Conservation (phyloP, 164 flowering plant species). For the grape (Vitis vinifera) region DNA sequence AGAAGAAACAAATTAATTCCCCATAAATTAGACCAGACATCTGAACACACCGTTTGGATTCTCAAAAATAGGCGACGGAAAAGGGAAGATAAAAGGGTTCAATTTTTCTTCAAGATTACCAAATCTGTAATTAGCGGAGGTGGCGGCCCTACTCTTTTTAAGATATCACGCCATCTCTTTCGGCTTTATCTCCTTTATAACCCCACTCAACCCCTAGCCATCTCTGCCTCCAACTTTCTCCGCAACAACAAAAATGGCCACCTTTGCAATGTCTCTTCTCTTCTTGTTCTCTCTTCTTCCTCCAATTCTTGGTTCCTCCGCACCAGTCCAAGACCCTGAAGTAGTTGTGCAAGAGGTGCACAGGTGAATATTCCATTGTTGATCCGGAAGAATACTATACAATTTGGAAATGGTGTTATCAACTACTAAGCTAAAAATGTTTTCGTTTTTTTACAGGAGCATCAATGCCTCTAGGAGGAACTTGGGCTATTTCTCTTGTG, state of each 20-base stretch:
- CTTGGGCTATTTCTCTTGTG: conserved; percentile 35
- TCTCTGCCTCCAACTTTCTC: neutral
- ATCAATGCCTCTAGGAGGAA: conserved; percentile 50
- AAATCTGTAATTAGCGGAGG: conserved; percentile 19
- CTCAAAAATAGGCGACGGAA: too few species aligned
- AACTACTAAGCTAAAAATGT: too few species aligned
- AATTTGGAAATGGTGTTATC: neutral
- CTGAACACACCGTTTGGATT: too few species aligned
- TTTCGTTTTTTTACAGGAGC: conserved; percentile 16
- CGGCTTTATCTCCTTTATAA: conserved; percentile 15
- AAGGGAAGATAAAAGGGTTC: too few species aligned
- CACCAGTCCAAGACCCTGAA: conserved; percentile 35
- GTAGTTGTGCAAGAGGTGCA: conserved; percentile 36
- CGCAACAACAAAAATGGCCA: conserved; percentile 10
- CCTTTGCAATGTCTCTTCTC: neutral
- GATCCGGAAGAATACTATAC: too few species aligned
- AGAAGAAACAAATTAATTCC: too few species aligned
- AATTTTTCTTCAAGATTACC: neutral
- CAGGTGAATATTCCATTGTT: conserved; percentile 10
- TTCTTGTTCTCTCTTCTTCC: conserved; percentile 6
- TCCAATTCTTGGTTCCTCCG: conserved; percentile 17
- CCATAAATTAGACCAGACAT: too few species aligned
- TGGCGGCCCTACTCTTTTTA: conserved; percentile 13
- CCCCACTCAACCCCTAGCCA: neutral
- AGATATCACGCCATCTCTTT: conserved; percentile 35